Percentiles rank a stretch among this genome's conserved stretches.
phyloP scores from a whole-genome alignment of 2,329 filamentous ascomycete species.

The Passalora sequoiae region DNA sequence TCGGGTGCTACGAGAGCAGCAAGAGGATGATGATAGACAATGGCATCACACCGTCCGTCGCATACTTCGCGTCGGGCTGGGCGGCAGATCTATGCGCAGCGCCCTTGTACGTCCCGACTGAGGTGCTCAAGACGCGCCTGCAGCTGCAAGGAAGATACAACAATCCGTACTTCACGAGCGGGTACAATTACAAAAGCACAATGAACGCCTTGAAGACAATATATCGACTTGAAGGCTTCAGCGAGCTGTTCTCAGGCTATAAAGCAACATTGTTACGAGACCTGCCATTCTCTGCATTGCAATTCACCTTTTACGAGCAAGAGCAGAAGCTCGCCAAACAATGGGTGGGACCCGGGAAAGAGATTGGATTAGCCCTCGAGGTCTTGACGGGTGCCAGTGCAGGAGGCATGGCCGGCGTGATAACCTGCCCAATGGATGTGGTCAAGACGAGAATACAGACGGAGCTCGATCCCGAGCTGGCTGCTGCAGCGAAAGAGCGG shows the following conservation, averaged over 20 bases:
- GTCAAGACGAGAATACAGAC: constrained; percentile 97
- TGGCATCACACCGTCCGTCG: constrained; percentile 73
- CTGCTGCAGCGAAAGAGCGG: constrained; percentile 28
- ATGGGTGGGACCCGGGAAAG: constrained; percentile 66
- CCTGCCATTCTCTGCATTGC: constrained; percentile 88
- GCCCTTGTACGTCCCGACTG: constrained; percentile 90
- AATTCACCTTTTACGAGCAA: constrained; percentile 98
- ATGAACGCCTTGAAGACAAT: constrained; percentile 82
- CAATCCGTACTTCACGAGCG: constrained; percentile 87
- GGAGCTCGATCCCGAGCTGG: constrained; percentile 60
- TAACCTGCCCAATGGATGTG: constrained; percentile 94
- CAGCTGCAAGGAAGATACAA: constrained; percentile 93
- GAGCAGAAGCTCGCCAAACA: constrained; percentile 75
- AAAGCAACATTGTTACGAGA: constrained; percentile 93
- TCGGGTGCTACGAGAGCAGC: constrained; percentile 92
- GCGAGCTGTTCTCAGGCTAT: constrained; percentile 92
- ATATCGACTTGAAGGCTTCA: constrained; percentile 70
- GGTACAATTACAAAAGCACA: constrained; percentile 91
- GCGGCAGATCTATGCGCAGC: constrained; percentile 88
- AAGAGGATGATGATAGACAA: constrained; percentile 83
- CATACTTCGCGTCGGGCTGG: constrained; percentile 86
- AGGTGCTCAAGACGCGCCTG: constrained; percentile 94
- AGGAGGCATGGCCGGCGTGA: constrained; percentile 84
- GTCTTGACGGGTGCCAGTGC: constrained; percentile 84
- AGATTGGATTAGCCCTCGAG: constrained; percentile 81